Evolutionary conservation across 1,139 yeast species (phyloP), one percentile per base, ranked within the genome.

Genomic region (Yamadazyma triangularis): DNA sequence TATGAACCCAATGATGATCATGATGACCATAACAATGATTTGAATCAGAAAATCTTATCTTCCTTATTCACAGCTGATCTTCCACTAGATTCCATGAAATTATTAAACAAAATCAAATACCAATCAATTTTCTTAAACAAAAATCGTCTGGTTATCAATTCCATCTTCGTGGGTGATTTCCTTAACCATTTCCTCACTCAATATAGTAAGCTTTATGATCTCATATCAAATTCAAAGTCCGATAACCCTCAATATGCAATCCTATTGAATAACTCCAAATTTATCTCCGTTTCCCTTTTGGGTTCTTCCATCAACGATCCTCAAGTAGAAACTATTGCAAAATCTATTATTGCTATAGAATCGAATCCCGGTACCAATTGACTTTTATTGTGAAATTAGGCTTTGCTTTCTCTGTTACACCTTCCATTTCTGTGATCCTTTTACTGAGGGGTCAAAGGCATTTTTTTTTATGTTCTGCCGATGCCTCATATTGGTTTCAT

Each of bases 241-340:
- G 25, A 25, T 4, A 31, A 31, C 15, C 40, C 41, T 23, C 47
- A 50, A 13, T 44, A 40, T 26, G 43, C 40, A 8, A 41, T 54
- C 1, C 34, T 62, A 13, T 31, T 41, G 12, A 66, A 66, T 39
- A 66, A 66, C 40, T 39, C 60, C 11, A 54, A 53, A 38, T 66
- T 54, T 36, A 54, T 65, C 21, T 56, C 64, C 15, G 67, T 47
- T 13, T 48, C 62, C n/a, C 26, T 42, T 14, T 11, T 38, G 19
- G n/a, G n/a, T n/a, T 18, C 20, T 7, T 6, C 9, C 8, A 15
- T 36, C 5, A 26, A 29, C 3, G 30, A 28, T 11, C 30, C 14
- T 4, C 33, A 30, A 13, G 29, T 41, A 15, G 21, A 15, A 12
- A 16, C 13, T 4, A 15, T 36, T 3, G 34, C 36, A 8, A 28